Conservation (phyloP, 805 yeast species). For the Candida mattraensis region DNA sequence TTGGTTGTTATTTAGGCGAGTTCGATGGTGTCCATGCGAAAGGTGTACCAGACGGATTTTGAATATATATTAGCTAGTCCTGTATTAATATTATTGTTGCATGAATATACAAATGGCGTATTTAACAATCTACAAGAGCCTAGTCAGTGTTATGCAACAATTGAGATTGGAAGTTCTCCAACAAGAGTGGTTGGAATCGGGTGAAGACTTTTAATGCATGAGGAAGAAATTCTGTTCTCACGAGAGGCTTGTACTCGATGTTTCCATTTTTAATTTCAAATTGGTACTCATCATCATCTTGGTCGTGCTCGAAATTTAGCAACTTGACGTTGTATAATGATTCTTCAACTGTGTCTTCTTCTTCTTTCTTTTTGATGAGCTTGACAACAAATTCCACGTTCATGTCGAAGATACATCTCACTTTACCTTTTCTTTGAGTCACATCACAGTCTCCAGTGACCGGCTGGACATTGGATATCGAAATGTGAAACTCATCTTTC, state of each 20-base stretch:
- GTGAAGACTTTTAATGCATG: conserved; percentile 45
- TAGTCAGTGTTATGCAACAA: conserved; percentile 52
- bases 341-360: conserved; percentile 25
- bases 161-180: conserved; percentile 59
- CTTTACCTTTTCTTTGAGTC: conserved; percentile 80
- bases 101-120: conserved; percentile 2
- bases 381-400: conserved; percentile 47
- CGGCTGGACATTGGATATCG: conserved; percentile 38
- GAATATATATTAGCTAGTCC: conserved; percentile 6
- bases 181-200: conserved; percentile 62
- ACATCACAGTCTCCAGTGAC: conserved; percentile 79
- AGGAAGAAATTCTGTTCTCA: conserved; percentile 54
- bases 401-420: conserved; percentile 72
- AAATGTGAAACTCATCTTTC: conserved; percentile 35
- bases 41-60: conserved; percentile 86
- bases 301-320: conserved; percentile 78
- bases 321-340: conserved; percentile 47
- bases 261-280: conserved; percentile 45
- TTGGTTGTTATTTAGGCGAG: conserved; percentile 43
- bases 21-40: conserved; percentile 57
- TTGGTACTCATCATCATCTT: conserved; percentile 61
- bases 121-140: conserved; percentile 4
- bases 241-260: conserved; percentile 36
- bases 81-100: conserved; percentile 1
- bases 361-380: conserved; percentile 37